These are phyloP conservation scores for Syncephalastrum racemosum DNA, from an alignment of 371 early-diverging fungal genomes.

Conservation along the genomic window DNA sequence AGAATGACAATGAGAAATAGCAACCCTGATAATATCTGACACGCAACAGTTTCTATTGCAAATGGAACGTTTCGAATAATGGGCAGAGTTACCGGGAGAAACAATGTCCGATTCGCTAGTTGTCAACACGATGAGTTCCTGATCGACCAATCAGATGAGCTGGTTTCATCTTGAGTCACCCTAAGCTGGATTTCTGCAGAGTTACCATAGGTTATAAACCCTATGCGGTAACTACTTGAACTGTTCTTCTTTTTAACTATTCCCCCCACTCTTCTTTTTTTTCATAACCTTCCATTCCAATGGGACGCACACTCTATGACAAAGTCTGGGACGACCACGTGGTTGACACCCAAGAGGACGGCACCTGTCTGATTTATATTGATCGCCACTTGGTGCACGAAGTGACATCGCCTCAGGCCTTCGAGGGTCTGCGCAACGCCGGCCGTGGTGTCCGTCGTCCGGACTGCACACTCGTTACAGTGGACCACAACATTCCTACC, in stretches of 20 bases:
- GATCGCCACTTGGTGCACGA: slow-evolving; percentile 73
- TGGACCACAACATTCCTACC: slow-evolving; percentile 77
- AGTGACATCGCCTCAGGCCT: slow-evolving; percentile 69
- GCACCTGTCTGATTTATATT: slow-evolving; percentile 66
- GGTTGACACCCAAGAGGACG: slow-evolving; percentile 54
- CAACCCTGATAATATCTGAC: too few species aligned
- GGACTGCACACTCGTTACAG: slow-evolving; percentile 68
- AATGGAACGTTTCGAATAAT: too few species aligned
- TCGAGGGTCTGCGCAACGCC: slow-evolving; percentile 66
- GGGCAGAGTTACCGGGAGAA: too few species aligned
- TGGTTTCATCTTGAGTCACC: too few species aligned
- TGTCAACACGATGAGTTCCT: too few species aligned
- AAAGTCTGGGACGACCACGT: slow-evolving; percentile 52
- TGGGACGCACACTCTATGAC: slow-evolving; percentile 55
- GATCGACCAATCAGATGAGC: too few species aligned
- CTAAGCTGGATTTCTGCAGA: too few species aligned
- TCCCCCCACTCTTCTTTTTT: slow-evolving; percentile 10
- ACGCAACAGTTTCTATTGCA: too few species aligned
- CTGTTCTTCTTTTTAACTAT: background rate
- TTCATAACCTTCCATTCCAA: slow-evolving; percentile 10
- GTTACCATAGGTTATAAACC: background rate
- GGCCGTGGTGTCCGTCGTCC: slow-evolving; percentile 58
- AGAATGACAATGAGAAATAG: too few species aligned
- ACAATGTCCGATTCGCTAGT: too few species aligned
- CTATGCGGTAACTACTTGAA: background rate